Conservation (phyloP, 495 filamentous ascomycete species). For the Penicillium silybi region DNA sequence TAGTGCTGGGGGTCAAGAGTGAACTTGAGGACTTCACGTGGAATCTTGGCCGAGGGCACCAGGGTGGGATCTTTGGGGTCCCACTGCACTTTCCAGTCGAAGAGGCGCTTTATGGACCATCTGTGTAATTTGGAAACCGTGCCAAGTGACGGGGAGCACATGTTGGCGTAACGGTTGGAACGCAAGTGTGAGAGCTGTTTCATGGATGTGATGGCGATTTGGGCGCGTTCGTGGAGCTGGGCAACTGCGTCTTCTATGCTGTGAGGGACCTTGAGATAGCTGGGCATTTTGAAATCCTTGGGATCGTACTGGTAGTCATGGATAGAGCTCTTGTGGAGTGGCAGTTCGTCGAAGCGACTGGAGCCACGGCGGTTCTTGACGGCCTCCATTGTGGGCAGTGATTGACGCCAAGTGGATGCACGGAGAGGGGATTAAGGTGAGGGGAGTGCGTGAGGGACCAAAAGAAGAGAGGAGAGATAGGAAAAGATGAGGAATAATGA, state of each 20-base stretch:
- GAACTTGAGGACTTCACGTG: slow-evolving; percentile 5
- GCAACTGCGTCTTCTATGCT: not conserved
- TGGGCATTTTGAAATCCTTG: not conserved
- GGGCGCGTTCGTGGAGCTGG: slow-evolving; percentile 3
- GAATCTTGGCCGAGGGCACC: slow-evolving; percentile 18
- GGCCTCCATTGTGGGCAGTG: not conserved
- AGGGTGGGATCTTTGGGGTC: slow-evolving; percentile 13
- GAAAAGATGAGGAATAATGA: not conserved
- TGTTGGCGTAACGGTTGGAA: slow-evolving; percentile 11
- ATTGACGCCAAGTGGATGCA: not conserved
- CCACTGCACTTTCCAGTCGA: slow-evolving; percentile 15
- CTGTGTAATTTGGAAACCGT: slow-evolving; percentile 4
- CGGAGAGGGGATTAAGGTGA: not conserved
- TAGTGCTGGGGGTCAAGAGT: slow-evolving; percentile 15
- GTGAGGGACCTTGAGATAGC: slow-evolving; percentile 4
- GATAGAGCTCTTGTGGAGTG: slow-evolving; percentile 3
- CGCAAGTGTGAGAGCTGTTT: not conserved
- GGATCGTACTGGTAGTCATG: slow-evolving; percentile 5
- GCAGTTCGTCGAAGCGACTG: not conserved
- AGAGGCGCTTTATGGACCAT: slow-evolving; percentile 18
- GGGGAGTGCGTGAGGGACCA: not conserved
- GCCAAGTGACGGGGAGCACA: slow-evolving; percentile 11
- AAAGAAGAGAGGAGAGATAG: not conserved
- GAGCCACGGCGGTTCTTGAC: not conserved
- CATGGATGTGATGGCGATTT: slow-evolving; percentile 7